Evolutionary conservation across 176 grass and related monocot species (phyloP).

Genomic region (Tillandsia fasciculata): DNA sequence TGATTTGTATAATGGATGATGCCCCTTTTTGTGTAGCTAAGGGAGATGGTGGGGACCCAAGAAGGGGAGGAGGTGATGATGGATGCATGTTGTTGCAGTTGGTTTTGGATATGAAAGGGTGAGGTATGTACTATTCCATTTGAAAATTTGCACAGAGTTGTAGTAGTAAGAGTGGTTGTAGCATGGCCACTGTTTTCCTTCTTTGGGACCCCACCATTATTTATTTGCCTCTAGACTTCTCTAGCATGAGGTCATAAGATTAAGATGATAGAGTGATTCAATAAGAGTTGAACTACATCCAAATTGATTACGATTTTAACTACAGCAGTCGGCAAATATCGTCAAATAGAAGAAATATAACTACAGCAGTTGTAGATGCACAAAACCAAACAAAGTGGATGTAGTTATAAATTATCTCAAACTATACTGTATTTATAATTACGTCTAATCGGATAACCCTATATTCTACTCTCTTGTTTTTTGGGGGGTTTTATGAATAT

Average conservation of each 20-base stretch:
- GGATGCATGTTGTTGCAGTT: conserved; percentile 2
- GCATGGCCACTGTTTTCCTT: not conserved
- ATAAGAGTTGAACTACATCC: no score
- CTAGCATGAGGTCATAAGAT: no score
- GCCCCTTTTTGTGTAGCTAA: not conserved
- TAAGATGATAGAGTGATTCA: no score
- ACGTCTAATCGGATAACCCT: not conserved
- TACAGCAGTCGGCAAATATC: no score
- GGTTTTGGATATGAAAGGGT: not conserved
- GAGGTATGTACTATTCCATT: conserved; percentile 25
- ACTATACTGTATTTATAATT: not conserved
- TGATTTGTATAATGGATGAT: not conserved
- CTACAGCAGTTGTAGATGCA: no score
- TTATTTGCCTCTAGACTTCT: not conserved
- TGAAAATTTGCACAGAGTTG: conserved; percentile 14
- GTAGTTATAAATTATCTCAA: no score
- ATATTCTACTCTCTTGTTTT: not conserved
- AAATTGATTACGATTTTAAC: no score
- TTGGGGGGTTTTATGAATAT: conserved; percentile 5
- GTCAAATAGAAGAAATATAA: no score
- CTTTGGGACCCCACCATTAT: conserved; percentile 9
- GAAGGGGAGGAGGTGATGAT: not conserved
- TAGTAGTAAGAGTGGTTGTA: not conserved
- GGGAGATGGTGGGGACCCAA: not conserved
- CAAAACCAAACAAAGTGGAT: no score